Evolutionary conservation across 805 yeast genomes (phyloP), one percentile per base, ranked within the genome.

Genomic region (Barnettozyma sp.): DNA sequence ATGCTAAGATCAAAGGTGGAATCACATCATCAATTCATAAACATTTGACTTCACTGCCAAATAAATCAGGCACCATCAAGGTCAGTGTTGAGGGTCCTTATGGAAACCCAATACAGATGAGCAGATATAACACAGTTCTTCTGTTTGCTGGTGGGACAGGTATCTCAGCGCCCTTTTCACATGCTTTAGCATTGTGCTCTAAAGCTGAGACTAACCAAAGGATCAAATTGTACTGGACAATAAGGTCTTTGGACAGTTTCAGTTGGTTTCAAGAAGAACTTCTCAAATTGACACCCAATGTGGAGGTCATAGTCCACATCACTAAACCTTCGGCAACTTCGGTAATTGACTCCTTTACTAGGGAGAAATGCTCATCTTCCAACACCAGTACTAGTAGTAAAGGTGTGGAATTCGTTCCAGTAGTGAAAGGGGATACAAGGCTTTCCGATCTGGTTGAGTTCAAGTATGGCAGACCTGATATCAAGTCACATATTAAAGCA

Each of bases 51-150:
- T 35, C 42, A 48, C 33, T 27, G 45, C 41, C 64, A 57, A 26
- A 42, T 29, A 40, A 44, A 30, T 37, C 50, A 9, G 50, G 42
- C 4, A 12, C 20, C 4, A 41, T 37, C 45, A 60, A 59, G 36
- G 65, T 73, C 19, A 54, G 66, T 24, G 56, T 76, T n/a, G 85
- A 78, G 49, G 85, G 85, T 1, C 80, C 82, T 9, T 78, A 78
- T 41, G 84, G 84, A 7, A 53, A 55, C 6, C 47, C 52, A 17
- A 17, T 35, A n/a, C 49, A 61, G 6, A 62, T 68, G 13, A 49
- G 56, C 41, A 56, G 54, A 36, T 66, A 56, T 51, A 59, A 59
- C 39, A 58, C 60, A 30, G 63, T 60, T 10, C 58, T 66, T 19
- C 65, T 60, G 38, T 54, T 74, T 15, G 69, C 77, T 16, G 71